These are phyloP conservation scores for Xeromyces bisporus DNA, from an alignment of 495 filamentous ascomycete species.

Conservation along the genomic window DNA sequence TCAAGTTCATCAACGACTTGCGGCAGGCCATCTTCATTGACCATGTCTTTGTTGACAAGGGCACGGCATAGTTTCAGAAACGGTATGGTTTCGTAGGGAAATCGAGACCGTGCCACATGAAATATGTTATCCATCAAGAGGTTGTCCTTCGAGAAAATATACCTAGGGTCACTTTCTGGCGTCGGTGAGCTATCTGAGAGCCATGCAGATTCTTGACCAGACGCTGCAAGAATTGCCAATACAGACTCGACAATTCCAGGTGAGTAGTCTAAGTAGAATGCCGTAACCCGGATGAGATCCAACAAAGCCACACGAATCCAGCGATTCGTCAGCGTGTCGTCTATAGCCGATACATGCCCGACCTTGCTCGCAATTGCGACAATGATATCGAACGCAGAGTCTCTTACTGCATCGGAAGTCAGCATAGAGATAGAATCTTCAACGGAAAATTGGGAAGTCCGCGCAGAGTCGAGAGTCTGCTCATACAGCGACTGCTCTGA, in stretches of 20 bases:
- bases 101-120: conserved; percentile 48
- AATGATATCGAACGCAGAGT: conserved; percentile 45
- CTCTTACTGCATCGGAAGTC: conserved; percentile 34
- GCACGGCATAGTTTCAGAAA: conserved; percentile 52
- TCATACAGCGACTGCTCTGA: conserved; percentile 31
- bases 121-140: conserved; percentile 40
- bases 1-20: conserved; percentile 38
- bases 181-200: conserved; percentile 16
- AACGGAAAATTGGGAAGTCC: conserved; percentile 18
- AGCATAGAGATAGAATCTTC: conserved; percentile 32
- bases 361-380: conserved; percentile 33
- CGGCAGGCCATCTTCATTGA: conserved; percentile 33
- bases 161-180: conserved; percentile 29
- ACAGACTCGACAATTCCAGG: conserved; percentile 45
- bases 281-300: conserved; percentile 43
- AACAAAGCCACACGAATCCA: conserved; percentile 43
- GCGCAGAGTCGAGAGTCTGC: conserved; percentile 32
- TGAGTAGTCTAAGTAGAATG: conserved; percentile 44
- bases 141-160: conserved; percentile 36
- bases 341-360: conserved; percentile 21
- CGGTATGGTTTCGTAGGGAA: conserved; percentile 74
- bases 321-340: conserved; percentile 19
- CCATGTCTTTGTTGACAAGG: conserved; percentile 21
- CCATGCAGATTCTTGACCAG: conserved; percentile 12
- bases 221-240: conserved; percentile 38